Evolutionary conservation across 2,329 filamentous ascomycete genomes (phyloP).

Genomic region (Blastomyces parvus): DNA sequence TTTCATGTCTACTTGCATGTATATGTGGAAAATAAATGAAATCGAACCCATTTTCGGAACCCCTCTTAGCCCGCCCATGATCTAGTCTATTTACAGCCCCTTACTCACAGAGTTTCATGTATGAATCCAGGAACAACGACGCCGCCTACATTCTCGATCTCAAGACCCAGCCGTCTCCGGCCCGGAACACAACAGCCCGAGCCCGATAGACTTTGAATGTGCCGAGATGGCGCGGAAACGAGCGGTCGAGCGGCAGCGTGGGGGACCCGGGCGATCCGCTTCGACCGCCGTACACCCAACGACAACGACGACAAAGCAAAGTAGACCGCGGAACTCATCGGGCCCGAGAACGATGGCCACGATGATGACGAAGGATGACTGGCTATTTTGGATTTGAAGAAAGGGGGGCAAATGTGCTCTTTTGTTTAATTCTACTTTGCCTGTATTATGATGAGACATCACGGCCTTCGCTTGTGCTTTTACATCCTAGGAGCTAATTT

Average conservation of each 20-base stretch:
- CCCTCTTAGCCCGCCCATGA: background rate
- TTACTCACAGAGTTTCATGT: background rate
- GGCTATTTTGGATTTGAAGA: conserved; percentile 1
- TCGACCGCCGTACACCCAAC: background rate
- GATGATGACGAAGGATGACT: background rate
- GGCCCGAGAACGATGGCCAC: background rate
- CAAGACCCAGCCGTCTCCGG: conserved; percentile 24
- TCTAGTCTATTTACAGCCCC: background rate
- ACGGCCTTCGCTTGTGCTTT: background rate
- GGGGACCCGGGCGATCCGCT: background rate
- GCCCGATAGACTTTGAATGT: conserved; percentile 24
- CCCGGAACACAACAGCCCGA: conserved; percentile 19
- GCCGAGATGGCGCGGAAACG: conserved; percentile 14
- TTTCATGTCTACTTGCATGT: background rate
- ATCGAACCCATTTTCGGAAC: background rate
- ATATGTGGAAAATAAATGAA: background rate
- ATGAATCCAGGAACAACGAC: conserved; percentile 21
- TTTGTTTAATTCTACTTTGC: too few species aligned
- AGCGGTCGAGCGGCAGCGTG: conserved; percentile 3
- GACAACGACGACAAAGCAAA: background rate
- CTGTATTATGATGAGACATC: background rate
- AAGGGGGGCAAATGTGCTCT: too few species aligned
- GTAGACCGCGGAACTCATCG: background rate
- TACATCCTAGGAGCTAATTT: too few species aligned
- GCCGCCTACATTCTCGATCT: conserved; percentile 18